A percentile compares a stretch with the other conserved stretches of the same genome.
These are phyloP conservation scores for Metschnikowia santaceciliae DNA, from an alignment of 805 yeast genomes.

Conservation along the genomic window DNA sequence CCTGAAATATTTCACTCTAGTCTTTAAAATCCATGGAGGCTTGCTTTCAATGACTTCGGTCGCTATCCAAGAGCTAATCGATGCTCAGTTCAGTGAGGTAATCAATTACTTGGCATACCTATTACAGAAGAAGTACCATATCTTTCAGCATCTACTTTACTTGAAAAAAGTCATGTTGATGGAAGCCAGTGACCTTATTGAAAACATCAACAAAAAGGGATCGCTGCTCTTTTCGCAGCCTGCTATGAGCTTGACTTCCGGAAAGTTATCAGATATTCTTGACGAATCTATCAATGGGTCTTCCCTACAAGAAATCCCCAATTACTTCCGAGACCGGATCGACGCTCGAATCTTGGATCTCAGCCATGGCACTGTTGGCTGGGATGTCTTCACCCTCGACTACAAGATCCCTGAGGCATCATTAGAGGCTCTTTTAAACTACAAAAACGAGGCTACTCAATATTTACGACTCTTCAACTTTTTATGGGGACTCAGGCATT, in stretches of 20 bases:
- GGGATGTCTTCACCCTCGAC: slow-evolving; percentile 91
- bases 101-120: slow-evolving; percentile 47
- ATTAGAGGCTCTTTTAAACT: slow-evolving; percentile 37
- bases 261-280: slow-evolving; percentile 59
- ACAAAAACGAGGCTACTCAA: slow-evolving; percentile 32
- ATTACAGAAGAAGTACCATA: slow-evolving; percentile 44
- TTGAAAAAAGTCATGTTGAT: slow-evolving; percentile 65
- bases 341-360: slow-evolving; percentile 82
- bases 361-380: slow-evolving; percentile 70
- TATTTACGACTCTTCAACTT: slow-evolving; percentile 82
- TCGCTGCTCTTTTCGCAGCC: slow-evolving; percentile 52
- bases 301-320: slow-evolving; percentile 39
- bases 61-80: slow-evolving; percentile 31
- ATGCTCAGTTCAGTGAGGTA: slow-evolving; percentile 49
- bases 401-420: slow-evolving; percentile 58
- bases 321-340: slow-evolving; percentile 45
- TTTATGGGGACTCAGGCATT: slow-evolving; percentile 72
- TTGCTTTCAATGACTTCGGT: slow-evolving; percentile 32
- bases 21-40: slow-evolving; percentile 31
- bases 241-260: slow-evolving; percentile 59
- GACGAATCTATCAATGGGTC: slow-evolving; percentile 60
- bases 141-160: slow-evolving; percentile 53
- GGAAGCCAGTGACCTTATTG: slow-evolving; percentile 80
- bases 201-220: slow-evolving; percentile 56
- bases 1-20: slow-evolving; percentile 26